Percentiles rank a stretch among this genome's conserved stretches.
Evolutionary conservation across 768 basidiomycete genomes (phyloP).

Genomic region (Gymnopilus junonius): DNA sequence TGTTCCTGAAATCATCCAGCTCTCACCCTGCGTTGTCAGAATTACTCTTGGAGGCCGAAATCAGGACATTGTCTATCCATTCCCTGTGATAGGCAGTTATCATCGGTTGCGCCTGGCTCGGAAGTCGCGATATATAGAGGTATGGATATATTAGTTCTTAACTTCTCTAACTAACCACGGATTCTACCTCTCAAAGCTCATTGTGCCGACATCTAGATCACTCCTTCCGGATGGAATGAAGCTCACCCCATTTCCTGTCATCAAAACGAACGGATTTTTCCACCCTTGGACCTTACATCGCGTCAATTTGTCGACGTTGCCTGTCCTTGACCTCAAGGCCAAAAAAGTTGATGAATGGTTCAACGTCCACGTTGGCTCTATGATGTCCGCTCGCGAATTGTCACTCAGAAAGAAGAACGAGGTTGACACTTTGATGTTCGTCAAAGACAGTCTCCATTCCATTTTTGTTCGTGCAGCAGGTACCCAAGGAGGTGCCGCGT

Average conservation of each 20-base stretch:
- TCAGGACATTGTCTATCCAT: slow-evolving; percentile 15
- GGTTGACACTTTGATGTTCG: slow-evolving; percentile 27
- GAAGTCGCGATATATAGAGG: slow-evolving; percentile 8
- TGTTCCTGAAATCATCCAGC: neutral
- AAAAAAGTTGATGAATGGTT: slow-evolving; percentile 32
- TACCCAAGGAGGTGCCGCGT: slow-evolving; percentile 16
- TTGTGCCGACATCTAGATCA: neutral
- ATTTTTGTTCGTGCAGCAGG: neutral
- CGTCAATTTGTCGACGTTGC: slow-evolving; percentile 39
- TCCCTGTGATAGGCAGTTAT: slow-evolving; percentile 10
- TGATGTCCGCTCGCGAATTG: slow-evolving; percentile 33
- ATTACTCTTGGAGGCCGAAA: slow-evolving; percentile 5
- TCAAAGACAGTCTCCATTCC: slow-evolving; percentile 34
- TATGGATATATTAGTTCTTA: neutral
- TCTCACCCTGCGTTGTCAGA: slow-evolving; percentile 11
- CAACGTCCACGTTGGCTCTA: slow-evolving; percentile 28
- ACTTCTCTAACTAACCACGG: too few relatives aligned
- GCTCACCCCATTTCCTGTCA: slow-evolving; percentile 32
- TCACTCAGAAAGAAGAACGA: slow-evolving; percentile 19
- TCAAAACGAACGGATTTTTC: slow-evolving; percentile 4
- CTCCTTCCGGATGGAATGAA: neutral
- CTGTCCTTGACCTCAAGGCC: slow-evolving; percentile 30
- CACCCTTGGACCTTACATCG: slow-evolving; percentile 42
- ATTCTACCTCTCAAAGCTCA: neutral
- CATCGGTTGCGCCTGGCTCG: slow-evolving; percentile 4